Evolutionary conservation across 139 green algal genomes (phyloP).

Genomic region (Picochlorum sp.): DNA sequence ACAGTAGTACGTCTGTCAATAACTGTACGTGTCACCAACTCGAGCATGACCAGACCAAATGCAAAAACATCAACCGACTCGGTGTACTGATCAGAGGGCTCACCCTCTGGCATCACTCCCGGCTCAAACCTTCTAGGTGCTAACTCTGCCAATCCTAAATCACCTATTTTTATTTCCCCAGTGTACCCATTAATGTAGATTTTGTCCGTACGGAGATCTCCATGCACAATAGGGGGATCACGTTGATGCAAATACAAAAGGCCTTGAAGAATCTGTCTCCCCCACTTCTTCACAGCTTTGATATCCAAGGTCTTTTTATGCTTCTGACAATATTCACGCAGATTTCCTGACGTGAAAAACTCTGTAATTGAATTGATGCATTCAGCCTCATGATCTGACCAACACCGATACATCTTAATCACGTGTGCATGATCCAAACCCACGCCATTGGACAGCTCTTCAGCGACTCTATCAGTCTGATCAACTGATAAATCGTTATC

Average conservation of each 20-base stretch:
- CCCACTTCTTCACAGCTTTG: slow-evolving; percentile 88
- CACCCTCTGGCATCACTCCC: slow-evolving; percentile 37
- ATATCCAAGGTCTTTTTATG: slow-evolving; percentile 69
- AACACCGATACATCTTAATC: slow-evolving; percentile 76
- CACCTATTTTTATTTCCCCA: slow-evolving; percentile 92
- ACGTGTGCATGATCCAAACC: slow-evolving; percentile 84
- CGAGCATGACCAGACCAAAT: slow-evolving; percentile 94
- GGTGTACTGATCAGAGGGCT: slow-evolving; percentile 42
- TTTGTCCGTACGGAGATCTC: slow-evolving; percentile 66
- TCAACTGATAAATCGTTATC: slow-evolving; percentile 46
- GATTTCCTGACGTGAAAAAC: slow-evolving; percentile 84
- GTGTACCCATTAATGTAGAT: slow-evolving; percentile 89
- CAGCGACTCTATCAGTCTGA: slow-evolving; percentile 55
- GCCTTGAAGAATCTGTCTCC: slow-evolving; percentile 73
- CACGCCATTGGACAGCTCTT: slow-evolving; percentile 70
- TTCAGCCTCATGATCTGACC: slow-evolving; percentile 49
- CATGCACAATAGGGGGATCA: slow-evolving; percentile 85
- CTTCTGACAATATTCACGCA: slow-evolving; percentile 77
- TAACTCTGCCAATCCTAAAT: slow-evolving; percentile 80
- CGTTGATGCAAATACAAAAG: slow-evolving; percentile 83
- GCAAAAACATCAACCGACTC: slow-evolving; percentile 85
- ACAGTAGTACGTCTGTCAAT: slow-evolving; percentile 39
- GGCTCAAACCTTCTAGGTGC: slow-evolving; percentile 54
- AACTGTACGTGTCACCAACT: slow-evolving; percentile 84
- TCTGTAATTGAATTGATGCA: slow-evolving; percentile 93